Percentiles rank a stretch among this genome's conserved stretches.
Evolutionary conservation across 1,139 yeast species (phyloP).

Genomic region (Zygosaccharomyces pseudobailii): DNA sequence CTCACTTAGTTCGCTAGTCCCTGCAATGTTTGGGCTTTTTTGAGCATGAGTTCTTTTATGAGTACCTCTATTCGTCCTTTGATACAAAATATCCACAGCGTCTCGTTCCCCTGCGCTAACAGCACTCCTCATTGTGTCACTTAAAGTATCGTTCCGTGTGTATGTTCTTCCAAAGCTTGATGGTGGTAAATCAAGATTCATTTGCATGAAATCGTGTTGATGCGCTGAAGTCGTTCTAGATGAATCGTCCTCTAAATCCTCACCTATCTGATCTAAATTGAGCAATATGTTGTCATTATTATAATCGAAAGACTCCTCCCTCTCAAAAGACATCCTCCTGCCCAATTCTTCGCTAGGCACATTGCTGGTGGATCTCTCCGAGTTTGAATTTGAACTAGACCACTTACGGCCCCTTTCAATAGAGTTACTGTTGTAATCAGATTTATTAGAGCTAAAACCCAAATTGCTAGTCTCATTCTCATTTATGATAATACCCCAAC

Average conservation of each 20-base stretch:
- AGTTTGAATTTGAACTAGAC: constrained; percentile 19
- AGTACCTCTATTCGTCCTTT: constrained; percentile 5
- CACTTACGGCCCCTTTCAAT: constrained; percentile 25
- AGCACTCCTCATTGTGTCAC: constrained; percentile 4
- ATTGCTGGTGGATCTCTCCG: constrained; percentile 24
- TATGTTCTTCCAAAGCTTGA: constrained; percentile 28
- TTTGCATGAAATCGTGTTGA: constrained; percentile 17
- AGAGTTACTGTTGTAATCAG: constrained; percentile 1
- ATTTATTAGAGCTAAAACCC: neutral
- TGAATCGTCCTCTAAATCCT: constrained; percentile 22
- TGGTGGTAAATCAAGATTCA: constrained; percentile 30
- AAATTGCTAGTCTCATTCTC: neutral
- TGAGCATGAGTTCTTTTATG: neutral
- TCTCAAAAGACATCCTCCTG: constrained; percentile 17
- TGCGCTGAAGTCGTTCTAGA: constrained; percentile 8
- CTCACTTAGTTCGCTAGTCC: constrained; percentile 3
- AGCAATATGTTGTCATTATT: constrained; percentile 17
- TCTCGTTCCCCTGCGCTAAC: constrained; percentile 12
- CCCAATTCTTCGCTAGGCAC: constrained; percentile 28
- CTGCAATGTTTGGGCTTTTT: constrained; percentile 1
- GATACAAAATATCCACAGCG: constrained; percentile 24
- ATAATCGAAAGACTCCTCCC: constrained; percentile 7
- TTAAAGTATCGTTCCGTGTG: constrained; percentile 19
- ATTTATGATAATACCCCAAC: constrained; percentile 13
- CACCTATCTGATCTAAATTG: constrained; percentile 29